Evolutionary conservation across 2,329 filamentous ascomycete species (phyloP), one percentile per base, ranked within the genome.

Genomic region (Trichoderma koningiopsis): DNA sequence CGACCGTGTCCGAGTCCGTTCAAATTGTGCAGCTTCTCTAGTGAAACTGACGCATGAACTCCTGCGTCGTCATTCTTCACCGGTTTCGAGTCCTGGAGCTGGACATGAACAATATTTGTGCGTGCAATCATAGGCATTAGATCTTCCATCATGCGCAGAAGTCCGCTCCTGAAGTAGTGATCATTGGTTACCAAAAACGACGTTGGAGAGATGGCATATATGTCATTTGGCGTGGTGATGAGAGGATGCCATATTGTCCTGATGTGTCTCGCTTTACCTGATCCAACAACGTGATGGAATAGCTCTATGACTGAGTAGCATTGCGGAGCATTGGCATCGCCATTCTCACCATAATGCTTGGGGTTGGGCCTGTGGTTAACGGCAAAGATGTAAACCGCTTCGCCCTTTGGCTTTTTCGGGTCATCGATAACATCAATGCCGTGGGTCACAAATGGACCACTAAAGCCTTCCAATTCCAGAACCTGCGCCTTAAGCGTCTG

Each of bases 161-260:
- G 5, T 0, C 87, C 87, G 1, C 84, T 81, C 0, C 79, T 81
- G 74, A 89, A 83, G 72, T 78, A 77, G 66, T 89, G 87, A 71
- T 90, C 88, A 71, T 90, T 90, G 0, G 87, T 89, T 6, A 89
- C 83, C 61, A 86, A 85, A 74, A 90, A 83, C 0, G 83, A 83
- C 14, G 73, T 78, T 0, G 84, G 81, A 0, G 79, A 83, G 4
- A 77, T 73, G 2, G 83, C 86, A 6, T 84, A 76, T 14, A 90
- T 76, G 71, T 90, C 88, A 71, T 90, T 90, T 1, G 88, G 88
- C 0, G 87, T 89, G 11, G 74, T 75, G 58, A 90, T 83, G 40
- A 87, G 72, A 0, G 85, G 82, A 73, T 89, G 81, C 49, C 76
- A 78, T 40, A 90, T 79, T 0, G 86, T 84, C 16, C 87, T 85